These are phyloP conservation scores for Phytopythium sindhum DNA, from an alignment of 352 stramenopile species.

Conservation along the genomic window DNA sequence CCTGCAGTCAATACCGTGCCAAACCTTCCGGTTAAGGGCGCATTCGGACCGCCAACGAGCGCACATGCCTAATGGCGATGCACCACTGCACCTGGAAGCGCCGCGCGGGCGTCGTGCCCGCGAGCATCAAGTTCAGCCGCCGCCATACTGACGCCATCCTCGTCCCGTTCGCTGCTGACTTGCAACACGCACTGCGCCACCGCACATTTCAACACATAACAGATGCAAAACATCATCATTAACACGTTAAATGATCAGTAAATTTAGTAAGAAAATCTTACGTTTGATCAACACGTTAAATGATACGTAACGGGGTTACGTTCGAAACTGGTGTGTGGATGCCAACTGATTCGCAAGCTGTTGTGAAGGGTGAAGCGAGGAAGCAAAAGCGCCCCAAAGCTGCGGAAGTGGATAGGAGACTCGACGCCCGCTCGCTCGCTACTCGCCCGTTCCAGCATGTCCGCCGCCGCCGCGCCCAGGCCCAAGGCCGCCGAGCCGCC, in stretches of 20 bases:
- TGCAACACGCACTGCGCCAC: not conserved
- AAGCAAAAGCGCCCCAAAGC: not conserved
- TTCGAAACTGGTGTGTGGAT: not conserved
- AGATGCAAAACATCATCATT: not conserved
- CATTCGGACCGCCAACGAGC: not conserved
- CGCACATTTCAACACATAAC: conserved; percentile 1
- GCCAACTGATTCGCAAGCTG: not conserved
- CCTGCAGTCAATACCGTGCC: conserved; percentile 28
- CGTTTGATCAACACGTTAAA: too few species aligned
- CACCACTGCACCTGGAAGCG: conserved; percentile 61
- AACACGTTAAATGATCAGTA: too few species aligned
- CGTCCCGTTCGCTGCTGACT: not conserved
- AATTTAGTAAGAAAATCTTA: too few species aligned
- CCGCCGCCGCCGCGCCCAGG: conserved; percentile 6
- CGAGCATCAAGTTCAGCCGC: conserved; percentile 73
- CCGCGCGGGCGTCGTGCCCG: conserved; percentile 70
- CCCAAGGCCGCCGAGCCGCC: conserved; percentile 24
- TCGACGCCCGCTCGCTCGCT: not conserved
- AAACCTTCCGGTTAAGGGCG: conserved; percentile 1
- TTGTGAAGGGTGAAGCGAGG: not conserved
- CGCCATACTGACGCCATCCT: conserved; percentile 68
- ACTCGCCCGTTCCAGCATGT: not conserved
- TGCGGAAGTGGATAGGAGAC: not conserved
- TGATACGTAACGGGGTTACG: not conserved
- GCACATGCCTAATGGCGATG: not conserved